A percentile compares a stretch with the other conserved stretches of the same genome.
Evolutionary conservation across 257 asterid species (phyloP).

Genomic region (Solanum pennellii): DNA sequence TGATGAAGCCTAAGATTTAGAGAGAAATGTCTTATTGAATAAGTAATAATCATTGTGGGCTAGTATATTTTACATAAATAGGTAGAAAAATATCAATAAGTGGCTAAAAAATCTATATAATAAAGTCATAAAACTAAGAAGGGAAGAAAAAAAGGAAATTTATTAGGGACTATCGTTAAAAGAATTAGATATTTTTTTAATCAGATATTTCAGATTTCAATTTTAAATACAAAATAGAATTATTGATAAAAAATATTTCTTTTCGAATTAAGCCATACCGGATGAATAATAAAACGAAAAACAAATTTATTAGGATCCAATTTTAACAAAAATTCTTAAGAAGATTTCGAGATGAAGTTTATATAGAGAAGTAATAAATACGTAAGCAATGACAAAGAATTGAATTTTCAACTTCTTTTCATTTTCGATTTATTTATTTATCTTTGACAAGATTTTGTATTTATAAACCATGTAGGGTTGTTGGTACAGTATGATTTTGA

Average conservation of each 20-base stretch:
- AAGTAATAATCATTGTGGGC: neutral
- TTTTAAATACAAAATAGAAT: too few species aligned
- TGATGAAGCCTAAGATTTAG: neutral
- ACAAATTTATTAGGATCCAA: neutral
- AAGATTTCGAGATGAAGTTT: neutral
- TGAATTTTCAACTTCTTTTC: neutral
- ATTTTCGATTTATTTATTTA: neutral
- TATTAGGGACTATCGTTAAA: neutral
- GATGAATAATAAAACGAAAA: neutral
- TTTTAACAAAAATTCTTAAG: neutral
- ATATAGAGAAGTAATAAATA: neutral
- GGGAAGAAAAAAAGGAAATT: neutral
- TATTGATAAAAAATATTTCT: fast-evolving
- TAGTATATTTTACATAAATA: neutral
- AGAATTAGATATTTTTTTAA: too few species aligned
- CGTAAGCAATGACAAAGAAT: neutral
- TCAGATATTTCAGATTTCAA: fast-evolving
- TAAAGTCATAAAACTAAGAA: neutral
- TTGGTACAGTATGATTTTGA: neutral
- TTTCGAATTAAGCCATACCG: fast-evolving
- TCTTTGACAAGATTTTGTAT: neutral
- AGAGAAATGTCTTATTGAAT: neutral
- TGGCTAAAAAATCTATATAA: neutral
- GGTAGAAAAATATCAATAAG: neutral
- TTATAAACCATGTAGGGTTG: neutral